phyloP scores from a whole-genome alignment of 2,329 filamentous ascomycete species.

The Cercospora janseana region DNA sequence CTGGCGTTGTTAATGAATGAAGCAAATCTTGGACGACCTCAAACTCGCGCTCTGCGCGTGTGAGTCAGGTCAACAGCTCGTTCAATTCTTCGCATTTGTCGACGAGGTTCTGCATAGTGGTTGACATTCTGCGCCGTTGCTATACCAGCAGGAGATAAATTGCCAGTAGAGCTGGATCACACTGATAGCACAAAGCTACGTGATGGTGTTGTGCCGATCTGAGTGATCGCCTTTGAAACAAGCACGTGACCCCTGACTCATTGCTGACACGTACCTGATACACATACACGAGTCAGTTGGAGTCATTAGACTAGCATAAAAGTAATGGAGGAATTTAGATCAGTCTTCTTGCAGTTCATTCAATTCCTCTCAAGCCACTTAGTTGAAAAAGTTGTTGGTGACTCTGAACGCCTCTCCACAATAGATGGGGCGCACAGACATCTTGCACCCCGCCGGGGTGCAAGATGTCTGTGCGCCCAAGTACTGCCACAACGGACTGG shows the following conservation, averaged over 20 bases:
- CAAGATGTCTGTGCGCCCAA: not conserved
- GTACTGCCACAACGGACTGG: not conserved
- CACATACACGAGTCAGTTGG: no score
- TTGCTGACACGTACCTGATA: no score
- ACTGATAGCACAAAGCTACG: not conserved
- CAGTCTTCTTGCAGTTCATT: no score
- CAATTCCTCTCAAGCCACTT: no score
- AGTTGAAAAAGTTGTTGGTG: no score
- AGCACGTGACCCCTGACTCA: no score
- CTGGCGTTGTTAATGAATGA: not conserved
- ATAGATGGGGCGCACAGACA: not conserved
- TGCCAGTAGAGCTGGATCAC: not conserved
- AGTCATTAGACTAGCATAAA: no score
- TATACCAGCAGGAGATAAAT: not conserved
- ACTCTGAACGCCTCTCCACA: no score
- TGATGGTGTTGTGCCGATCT: no score
- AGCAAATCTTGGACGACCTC: not conserved
- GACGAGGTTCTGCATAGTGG: not conserved
- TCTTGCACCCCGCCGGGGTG: not conserved
- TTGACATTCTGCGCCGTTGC: not conserved
- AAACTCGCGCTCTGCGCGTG: not conserved
- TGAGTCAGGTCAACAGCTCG: not conserved
- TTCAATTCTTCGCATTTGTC: not conserved
- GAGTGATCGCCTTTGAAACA: no score
- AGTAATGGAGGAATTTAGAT: no score